These are phyloP conservation scores for Chaetomiaceae sp. DNA, from an alignment of 2,329 filamentous ascomycete species.

Conservation along the genomic window DNA sequence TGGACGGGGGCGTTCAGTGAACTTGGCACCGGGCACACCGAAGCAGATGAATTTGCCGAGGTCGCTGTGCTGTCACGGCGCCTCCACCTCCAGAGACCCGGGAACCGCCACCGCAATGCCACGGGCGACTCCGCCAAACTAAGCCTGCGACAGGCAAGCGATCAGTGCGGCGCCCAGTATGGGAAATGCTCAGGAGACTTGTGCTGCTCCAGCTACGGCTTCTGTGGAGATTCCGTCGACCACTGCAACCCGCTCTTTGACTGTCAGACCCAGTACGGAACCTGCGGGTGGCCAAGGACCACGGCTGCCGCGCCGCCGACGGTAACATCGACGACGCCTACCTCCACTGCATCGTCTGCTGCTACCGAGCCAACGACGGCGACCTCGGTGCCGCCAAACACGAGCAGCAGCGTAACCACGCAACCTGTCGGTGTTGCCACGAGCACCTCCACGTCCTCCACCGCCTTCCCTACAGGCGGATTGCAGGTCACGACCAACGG, in stretches of 20 bases:
- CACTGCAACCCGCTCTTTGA: slow-evolving; percentile 24
- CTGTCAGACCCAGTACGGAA: slow-evolving; percentile 22
- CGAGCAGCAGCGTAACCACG: no score
- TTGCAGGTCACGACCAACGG: slow-evolving; percentile 23
- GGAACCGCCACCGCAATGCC: slow-evolving; percentile 1
- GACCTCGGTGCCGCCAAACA: not conserved
- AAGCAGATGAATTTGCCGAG: not conserved
- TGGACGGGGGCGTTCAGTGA: slow-evolving; percentile 13
- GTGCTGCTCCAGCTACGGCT: slow-evolving; percentile 27
- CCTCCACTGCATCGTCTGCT: slow-evolving; percentile 6
- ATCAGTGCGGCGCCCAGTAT: slow-evolving; percentile 17
- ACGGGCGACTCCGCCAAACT: slow-evolving; percentile 13
- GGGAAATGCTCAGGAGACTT: slow-evolving; percentile 20
- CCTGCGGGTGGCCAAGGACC: slow-evolving; percentile 22
- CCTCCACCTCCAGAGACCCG: slow-evolving; percentile 4
- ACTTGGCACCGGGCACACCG: slow-evolving; percentile 2
- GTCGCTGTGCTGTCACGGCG: slow-evolving; percentile 1
- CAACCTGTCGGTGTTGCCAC: no score
- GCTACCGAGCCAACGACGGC: slow-evolving; percentile 6
- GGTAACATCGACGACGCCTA: slow-evolving; percentile 12
- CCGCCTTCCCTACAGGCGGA: slow-evolving; percentile 1
- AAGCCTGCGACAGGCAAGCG: slow-evolving; percentile 18
- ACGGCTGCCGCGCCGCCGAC: not conserved
- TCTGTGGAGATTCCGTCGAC: slow-evolving; percentile 23
- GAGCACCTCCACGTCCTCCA: slow-evolving; percentile 4